These are phyloP conservation scores for Zygosaccharomyces rouxii DNA, from an alignment of 805 yeast genomes.

Conservation along the genomic window DNA sequence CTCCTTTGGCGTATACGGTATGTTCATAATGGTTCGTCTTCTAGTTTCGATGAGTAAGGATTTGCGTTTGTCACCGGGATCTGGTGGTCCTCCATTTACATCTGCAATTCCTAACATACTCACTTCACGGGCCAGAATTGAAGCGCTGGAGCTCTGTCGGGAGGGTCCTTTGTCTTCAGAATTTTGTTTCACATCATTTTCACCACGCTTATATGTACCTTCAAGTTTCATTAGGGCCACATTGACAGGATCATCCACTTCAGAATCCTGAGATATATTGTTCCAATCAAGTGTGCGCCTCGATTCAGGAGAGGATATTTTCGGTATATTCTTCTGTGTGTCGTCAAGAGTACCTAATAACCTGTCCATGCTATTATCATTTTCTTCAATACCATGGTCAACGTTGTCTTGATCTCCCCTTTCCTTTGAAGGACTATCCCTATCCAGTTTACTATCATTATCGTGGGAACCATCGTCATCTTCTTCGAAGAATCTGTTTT, in stretches of 20 bases:
- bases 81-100: slow-evolving; percentile 11
- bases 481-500: slow-evolving; percentile 27
- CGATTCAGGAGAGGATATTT: slow-evolving; percentile 3
- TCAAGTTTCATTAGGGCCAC: slow-evolving; percentile 75
- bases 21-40: slow-evolving; percentile 36
- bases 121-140: slow-evolving; percentile 19
- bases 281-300: slow-evolving; percentile 62
- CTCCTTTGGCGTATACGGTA: slow-evolving; percentile 36
- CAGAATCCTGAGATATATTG: slow-evolving; percentile 75
- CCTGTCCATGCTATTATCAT: background rate
- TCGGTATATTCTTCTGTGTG: slow-evolving; percentile 8
- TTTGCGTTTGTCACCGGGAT: slow-evolving; percentile 25
- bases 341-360: background rate
- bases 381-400: background rate
- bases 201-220: slow-evolving; percentile 45
- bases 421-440: background rate
- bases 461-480: slow-evolving; percentile 13
- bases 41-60: slow-evolving; percentile 38
- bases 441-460: slow-evolving; percentile 6
- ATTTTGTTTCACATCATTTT: slow-evolving; percentile 9
- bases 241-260: slow-evolving; percentile 62
- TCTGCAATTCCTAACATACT: slow-evolving; percentile 17
- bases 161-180: slow-evolving; percentile 1
- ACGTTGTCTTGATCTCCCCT: background rate
- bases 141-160: slow-evolving; percentile 16